A percentile compares a stretch with the other conserved stretches of the same genome.
Evolutionary conservation across 2,329 filamentous ascomycete genomes (phyloP).

Genomic region (Colletotrichum echinochloae): DNA sequence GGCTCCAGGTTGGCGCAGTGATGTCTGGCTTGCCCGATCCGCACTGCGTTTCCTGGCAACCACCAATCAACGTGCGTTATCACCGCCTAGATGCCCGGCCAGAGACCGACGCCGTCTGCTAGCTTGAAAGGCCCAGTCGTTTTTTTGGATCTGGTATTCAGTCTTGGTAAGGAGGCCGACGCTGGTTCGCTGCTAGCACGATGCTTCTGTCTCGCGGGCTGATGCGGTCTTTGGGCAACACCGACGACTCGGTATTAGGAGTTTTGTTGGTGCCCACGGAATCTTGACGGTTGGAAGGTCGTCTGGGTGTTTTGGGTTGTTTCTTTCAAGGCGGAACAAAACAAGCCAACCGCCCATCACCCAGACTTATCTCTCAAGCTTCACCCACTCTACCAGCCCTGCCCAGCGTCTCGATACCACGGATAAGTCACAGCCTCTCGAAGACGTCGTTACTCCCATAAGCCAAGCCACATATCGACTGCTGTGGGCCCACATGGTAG

Average conservation of each 20-base stretch:
- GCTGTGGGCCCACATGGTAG: background rate
- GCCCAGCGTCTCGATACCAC: too few species aligned
- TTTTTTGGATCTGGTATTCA: background rate
- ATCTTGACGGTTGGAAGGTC: background rate
- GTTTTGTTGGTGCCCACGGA: too few species aligned
- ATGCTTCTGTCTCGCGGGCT: conserved; percentile 8
- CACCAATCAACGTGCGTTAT: background rate
- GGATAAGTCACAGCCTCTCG: background rate
- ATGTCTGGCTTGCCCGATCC: conserved; percentile 5
- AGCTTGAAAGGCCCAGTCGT: background rate
- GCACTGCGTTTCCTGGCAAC: background rate
- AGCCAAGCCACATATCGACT: background rate
- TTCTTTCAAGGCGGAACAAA: background rate
- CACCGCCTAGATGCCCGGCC: background rate
- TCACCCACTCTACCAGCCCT: background rate
- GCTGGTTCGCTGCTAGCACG: background rate
- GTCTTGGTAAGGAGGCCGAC: background rate
- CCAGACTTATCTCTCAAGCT: background rate
- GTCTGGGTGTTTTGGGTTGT: background rate
- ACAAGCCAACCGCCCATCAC: background rate
- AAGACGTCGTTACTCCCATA: too few species aligned
- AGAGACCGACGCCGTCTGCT: background rate
- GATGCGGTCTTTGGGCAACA: conserved; percentile 1
- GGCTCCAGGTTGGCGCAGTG: background rate
- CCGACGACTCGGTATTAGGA: conserved; percentile 1